Evolutionary conservation across 768 basidiomycete genomes (phyloP).

Genomic region (Cyclocybe aegerita): DNA sequence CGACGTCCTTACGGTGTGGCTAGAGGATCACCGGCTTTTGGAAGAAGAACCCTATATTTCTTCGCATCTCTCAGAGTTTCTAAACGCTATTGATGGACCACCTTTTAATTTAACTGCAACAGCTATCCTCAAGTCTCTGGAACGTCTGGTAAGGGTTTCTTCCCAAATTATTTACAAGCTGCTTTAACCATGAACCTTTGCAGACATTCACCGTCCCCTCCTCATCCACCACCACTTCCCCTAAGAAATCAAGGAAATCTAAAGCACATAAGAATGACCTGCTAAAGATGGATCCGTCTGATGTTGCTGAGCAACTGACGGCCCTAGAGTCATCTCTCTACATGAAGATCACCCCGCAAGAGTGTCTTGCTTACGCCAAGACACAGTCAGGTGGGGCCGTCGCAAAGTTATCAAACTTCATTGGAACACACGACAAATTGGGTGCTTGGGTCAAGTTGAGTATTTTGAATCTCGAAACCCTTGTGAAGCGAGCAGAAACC

Average conservation of each 20-base stretch:
- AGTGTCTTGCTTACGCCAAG: conserved; percentile 69
- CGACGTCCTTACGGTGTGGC: conserved; percentile 57
- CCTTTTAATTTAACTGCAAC: conserved; percentile 45
- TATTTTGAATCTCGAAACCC: conserved; percentile 49
- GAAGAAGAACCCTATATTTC: conserved; percentile 67
- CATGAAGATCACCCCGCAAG: conserved; percentile 63
- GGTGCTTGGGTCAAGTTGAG: conserved; percentile 67
- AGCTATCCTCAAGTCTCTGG: conserved; percentile 50
- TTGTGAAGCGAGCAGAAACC: conserved; percentile 54
- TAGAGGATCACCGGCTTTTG: conserved; percentile 58
- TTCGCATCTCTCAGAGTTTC: conserved; percentile 54
- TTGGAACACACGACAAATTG: conserved; percentile 59
- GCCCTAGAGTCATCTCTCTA: conserved; percentile 73
- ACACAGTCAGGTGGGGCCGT: conserved; percentile 34
- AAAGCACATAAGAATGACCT: conserved; percentile 61
- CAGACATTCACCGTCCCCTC: conserved; percentile 43
- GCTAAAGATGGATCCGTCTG: conserved; percentile 60
- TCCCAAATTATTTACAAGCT: conserved; percentile 1
- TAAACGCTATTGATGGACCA: conserved; percentile 40
- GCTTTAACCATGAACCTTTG: conserved; percentile 6
- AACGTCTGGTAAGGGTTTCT: conserved; percentile 47
- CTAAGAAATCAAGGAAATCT: conserved; percentile 40
- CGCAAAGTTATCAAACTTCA: conserved; percentile 52
- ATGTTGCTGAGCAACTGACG: conserved; percentile 82
- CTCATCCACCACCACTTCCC: conserved; percentile 22